Evolutionary conservation across 148 eudicot species (phyloP).

Genomic region (Vaccinium darrowii): DNA sequence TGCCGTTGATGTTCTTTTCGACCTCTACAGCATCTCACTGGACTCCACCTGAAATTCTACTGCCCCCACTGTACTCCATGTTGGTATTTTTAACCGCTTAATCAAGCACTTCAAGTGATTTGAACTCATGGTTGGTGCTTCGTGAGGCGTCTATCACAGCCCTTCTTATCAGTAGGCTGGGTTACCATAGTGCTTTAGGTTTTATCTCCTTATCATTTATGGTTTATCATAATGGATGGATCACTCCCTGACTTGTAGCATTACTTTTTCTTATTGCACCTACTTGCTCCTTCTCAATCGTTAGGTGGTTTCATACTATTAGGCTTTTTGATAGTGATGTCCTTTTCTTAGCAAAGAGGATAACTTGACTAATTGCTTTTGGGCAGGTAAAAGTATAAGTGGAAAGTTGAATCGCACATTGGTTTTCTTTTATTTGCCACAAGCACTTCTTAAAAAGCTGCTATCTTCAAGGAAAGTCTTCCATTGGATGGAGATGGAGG

Average conservation of each 20-base stretch:
- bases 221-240: not conserved
- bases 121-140: not conserved
- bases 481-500: not conserved
- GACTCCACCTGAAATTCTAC: not conserved
- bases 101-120: not conserved
- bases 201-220: not conserved
- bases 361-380: not conserved
- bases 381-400: not conserved
- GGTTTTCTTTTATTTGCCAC: not conserved
- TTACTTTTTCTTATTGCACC: not conserved
- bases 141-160: not conserved
- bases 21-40: too few species aligned
- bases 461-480: constrained; percentile 1
- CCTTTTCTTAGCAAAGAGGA: not conserved
- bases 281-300: not conserved
- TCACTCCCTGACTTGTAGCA: constrained; percentile 3
- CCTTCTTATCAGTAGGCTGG: not conserved
- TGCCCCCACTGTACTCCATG: not conserved
- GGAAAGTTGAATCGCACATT: constrained; percentile 11
- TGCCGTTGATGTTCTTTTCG: too few species aligned
- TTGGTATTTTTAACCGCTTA: not conserved
- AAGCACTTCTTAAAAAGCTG: not conserved
- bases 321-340: not conserved
- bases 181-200: not conserved
- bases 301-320: not conserved